phyloP scores from a whole-genome alignment of 2,329 filamentous ascomycete genomes.

The Emergomyces africanus region DNA sequence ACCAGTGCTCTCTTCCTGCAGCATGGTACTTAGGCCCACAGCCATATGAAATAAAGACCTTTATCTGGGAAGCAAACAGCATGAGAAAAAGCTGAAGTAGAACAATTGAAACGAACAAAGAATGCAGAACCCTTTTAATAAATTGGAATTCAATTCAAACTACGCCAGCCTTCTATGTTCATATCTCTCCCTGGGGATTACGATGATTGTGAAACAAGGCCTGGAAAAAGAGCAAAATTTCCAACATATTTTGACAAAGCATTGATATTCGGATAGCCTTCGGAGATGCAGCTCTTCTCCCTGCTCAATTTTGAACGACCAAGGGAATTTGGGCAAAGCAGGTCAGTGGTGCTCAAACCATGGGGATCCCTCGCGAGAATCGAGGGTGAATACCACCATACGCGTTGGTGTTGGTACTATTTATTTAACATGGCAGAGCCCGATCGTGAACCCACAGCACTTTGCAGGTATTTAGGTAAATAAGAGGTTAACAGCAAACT shows the following conservation, averaged over 20 bases:
- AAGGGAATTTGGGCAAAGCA: background rate
- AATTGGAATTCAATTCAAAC: constrained; percentile 12
- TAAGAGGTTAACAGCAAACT: too few relatives aligned
- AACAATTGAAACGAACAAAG: constrained; percentile 12
- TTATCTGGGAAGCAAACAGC: background rate
- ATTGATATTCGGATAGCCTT: constrained; percentile 12
- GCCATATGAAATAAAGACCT: too few relatives aligned
- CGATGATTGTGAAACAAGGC: constrained; percentile 11
- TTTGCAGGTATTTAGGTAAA: too few relatives aligned
- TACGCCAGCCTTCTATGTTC: constrained; percentile 10
- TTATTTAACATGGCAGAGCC: too few relatives aligned
- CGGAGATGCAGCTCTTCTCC: too few relatives aligned
- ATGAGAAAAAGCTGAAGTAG: constrained; percentile 13
- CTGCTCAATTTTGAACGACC: too few relatives aligned
- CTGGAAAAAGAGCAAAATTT: constrained; percentile 10
- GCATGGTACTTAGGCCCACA: too few relatives aligned
- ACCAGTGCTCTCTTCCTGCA: too few relatives aligned
- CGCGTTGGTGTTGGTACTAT: too few relatives aligned
- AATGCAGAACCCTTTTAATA: constrained; percentile 10
- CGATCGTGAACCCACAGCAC: too few relatives aligned
- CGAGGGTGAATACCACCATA: too few relatives aligned
- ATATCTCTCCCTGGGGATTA: constrained; percentile 15
- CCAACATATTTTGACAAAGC: constrained; percentile 15
- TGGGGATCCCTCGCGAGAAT: too few relatives aligned
- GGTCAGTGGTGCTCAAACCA: background rate